These are phyloP conservation scores for Mrakia blollopis DNA, from an alignment of 768 basidiomycete genomes.

Conservation along the genomic window DNA sequence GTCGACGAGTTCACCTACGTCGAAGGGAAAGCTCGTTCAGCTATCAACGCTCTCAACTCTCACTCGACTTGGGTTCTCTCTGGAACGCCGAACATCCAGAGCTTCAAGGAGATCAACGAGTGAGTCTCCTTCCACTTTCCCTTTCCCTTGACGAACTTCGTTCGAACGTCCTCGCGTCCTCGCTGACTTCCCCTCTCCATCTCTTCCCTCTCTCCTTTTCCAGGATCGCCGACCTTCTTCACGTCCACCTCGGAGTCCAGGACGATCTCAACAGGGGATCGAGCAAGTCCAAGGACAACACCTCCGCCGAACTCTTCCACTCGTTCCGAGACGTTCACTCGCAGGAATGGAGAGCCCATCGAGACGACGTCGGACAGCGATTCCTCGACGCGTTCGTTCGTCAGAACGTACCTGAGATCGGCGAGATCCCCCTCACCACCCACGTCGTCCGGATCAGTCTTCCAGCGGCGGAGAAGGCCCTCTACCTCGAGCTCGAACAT, in stretches of 20 bases:
- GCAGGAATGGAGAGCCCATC: constrained; percentile 84
- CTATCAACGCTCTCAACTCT: constrained; percentile 70
- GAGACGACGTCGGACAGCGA: constrained; percentile 71
- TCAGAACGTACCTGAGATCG: constrained; percentile 92
- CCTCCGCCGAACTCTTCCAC: constrained; percentile 87
- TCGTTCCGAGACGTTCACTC: constrained; percentile 93
- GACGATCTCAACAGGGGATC: constrained; percentile 74
- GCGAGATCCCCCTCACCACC: constrained; percentile 78
- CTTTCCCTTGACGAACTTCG: background rate
- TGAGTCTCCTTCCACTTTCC: constrained; percentile 15
- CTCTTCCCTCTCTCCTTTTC: background rate
- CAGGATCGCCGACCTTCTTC: constrained; percentile 51
- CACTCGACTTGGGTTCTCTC: constrained; percentile 92
- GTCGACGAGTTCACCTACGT: constrained; percentile 25
- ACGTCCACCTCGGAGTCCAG: constrained; percentile 84
- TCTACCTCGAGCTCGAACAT: constrained; percentile 91
- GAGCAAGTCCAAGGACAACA: constrained; percentile 70
- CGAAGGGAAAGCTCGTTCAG: constrained; percentile 32
- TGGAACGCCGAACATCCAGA: constrained; percentile 86
- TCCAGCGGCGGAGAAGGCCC: constrained; percentile 80
- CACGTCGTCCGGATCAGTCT: constrained; percentile 61
- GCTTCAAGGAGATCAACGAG: constrained; percentile 84
- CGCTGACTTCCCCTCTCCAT: constrained; percentile 46
- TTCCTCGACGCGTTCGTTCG: constrained; percentile 44
- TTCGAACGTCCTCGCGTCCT: constrained; percentile 43